These are phyloP conservation scores for Royoungia palumana DNA, from an alignment of 768 basidiomycete genomes.

Conservation along the genomic window DNA sequence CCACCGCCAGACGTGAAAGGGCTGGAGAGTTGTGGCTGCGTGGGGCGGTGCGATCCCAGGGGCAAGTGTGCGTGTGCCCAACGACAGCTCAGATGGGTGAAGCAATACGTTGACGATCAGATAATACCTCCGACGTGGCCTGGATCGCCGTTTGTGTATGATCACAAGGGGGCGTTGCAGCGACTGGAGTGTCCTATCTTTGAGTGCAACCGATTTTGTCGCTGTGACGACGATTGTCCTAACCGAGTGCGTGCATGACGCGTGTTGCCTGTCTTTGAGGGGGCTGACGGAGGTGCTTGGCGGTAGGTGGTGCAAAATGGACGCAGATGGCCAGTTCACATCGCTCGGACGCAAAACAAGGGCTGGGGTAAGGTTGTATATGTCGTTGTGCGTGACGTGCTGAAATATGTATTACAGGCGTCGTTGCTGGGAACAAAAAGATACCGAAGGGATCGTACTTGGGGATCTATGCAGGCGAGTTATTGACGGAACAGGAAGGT, in stretches of 20 bases:
- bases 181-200: slow-evolving; percentile 60
- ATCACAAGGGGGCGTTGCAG: slow-evolving; percentile 54
- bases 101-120: slow-evolving; percentile 16
- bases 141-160: slow-evolving; percentile 64
- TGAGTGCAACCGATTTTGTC: slow-evolving; percentile 83
- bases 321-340: slow-evolving; percentile 55
- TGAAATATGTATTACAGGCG: slow-evolving; percentile 42
- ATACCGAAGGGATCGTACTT: slow-evolving; percentile 71
- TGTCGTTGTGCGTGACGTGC: not conserved
- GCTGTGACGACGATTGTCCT: slow-evolving; percentile 74
- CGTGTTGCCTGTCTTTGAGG: not conserved
- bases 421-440: slow-evolving; percentile 61
- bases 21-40: slow-evolving; percentile 69
- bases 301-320: slow-evolving; percentile 81
- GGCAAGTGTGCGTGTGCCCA: slow-evolving; percentile 67
- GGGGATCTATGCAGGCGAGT: slow-evolving; percentile 84
- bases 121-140: slow-evolving; percentile 32
- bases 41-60: slow-evolving; percentile 71
- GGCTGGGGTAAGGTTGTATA: slow-evolving; percentile 69
- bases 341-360: slow-evolving; percentile 70
- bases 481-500: slow-evolving; percentile 64
- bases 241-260: slow-evolving; percentile 56
- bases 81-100: slow-evolving; percentile 45
- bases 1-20: slow-evolving; percentile 57
- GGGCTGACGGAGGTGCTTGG: not conserved